Evolutionary conservation across 495 filamentous ascomycete genomes (phyloP), one percentile per base, ranked within the genome.

Genomic region (Aspergillus bertholletiae): DNA sequence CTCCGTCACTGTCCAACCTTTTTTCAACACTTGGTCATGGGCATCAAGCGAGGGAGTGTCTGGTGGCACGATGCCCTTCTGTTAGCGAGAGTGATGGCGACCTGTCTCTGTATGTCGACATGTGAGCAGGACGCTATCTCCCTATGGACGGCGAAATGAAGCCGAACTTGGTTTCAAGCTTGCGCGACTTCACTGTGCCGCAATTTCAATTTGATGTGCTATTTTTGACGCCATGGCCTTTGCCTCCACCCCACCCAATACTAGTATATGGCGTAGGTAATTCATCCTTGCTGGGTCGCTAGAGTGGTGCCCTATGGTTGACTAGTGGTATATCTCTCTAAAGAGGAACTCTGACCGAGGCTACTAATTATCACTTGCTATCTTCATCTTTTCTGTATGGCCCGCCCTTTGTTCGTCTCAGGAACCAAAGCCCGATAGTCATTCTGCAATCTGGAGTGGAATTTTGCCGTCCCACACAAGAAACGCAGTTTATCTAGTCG

Each of bases 171-270:
- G 27, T 49, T 48, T 51, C 20, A 55, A 53, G 52, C 57, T 60
- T 63, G 61, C 57, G 61, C 61, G 55, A 44, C 20, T 58, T 63
- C 54, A 60, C 61, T 63, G 55, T 54, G 61, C 54, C 61, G 61
- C 54, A 57, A 41, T 47, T 13, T 40, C 37, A 20, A 40, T 40
- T 2, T 13, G 15, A 37, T 4, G 37, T 18, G n/a, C 37, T 5
- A 13, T 21, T 40, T 9, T 40, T 21, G 30, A 34, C 30, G 9
- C 30, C 30, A 34, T 34, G 30, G 39, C 39, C 39, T 43, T 18
- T 18, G 22, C n/a, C 2, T 22, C 34, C 34, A 37, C 7, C 21
- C 39, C n/a, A 43, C 18, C 18, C n/a, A 43, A 18, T 43, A 37
- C 26, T 5, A 8, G 26, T 28, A 28, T 8, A 28, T 28, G n/a